Conservation (phyloP, 2,329 filamentous ascomycete genomes). For the Aspergillus oerlinghausenensis region DNA sequence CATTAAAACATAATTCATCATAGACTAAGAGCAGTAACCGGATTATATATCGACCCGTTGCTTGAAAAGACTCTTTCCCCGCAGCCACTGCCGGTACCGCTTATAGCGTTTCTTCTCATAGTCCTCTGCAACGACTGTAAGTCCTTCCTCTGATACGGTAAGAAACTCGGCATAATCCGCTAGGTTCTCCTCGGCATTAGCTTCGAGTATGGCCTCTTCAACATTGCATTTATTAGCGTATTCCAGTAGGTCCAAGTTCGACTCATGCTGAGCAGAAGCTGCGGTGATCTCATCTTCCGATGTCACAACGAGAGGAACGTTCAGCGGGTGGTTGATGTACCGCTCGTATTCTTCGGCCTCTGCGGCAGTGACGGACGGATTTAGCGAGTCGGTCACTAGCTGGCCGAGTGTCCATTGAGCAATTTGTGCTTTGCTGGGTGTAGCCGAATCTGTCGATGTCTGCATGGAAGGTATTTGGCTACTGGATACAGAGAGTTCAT, state of each 20-base stretch:
- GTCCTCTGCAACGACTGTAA: slow-evolving; percentile 86
- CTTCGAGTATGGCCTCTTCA: slow-evolving; percentile 46
- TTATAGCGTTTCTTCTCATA: slow-evolving; percentile 91
- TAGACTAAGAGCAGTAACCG: not conserved
- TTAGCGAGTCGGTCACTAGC: slow-evolving; percentile 77
- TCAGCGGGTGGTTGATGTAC: slow-evolving; percentile 86
- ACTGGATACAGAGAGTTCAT: slow-evolving; percentile 21
- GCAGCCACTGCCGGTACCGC: slow-evolving; percentile 90
- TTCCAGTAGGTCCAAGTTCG: slow-evolving; percentile 67
- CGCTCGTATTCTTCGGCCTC: slow-evolving; percentile 83
- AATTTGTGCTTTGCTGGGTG: slow-evolving; percentile 70
- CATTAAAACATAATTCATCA: not conserved
- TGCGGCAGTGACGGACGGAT: slow-evolving; percentile 70
- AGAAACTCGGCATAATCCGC: slow-evolving; percentile 74
- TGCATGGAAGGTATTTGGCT: slow-evolving; percentile 19
- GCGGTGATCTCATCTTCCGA: slow-evolving; percentile 38
- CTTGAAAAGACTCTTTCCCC: slow-evolving; percentile 93
- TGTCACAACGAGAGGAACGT: slow-evolving; percentile 64
- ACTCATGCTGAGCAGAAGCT: slow-evolving; percentile 30
- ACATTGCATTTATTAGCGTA: slow-evolving; percentile 70
- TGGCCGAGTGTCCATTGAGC: slow-evolving; percentile 86
- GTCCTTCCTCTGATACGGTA: slow-evolving; percentile 70
- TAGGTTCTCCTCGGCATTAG: slow-evolving; percentile 58
- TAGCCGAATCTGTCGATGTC: slow-evolving; percentile 49
- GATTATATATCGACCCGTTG: slow-evolving; percentile 57